These are phyloP conservation scores for Agapanthus africanus DNA, from an alignment of 106 monocot genomes.

Conservation along the genomic window DNA sequence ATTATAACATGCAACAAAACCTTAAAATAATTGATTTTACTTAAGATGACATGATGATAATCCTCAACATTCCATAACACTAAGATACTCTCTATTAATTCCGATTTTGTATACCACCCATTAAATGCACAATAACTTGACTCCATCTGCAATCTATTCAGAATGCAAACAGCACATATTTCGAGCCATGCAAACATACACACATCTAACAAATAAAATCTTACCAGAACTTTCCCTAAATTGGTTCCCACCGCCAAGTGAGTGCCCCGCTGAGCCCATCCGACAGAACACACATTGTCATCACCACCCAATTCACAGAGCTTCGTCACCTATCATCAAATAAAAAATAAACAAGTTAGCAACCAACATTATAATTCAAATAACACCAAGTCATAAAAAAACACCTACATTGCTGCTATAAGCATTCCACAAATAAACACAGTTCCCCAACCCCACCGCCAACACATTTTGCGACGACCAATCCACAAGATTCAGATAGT, in stretches of 20 bases:
- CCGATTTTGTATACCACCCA: not conserved
- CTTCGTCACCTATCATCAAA: conserved; percentile 59
- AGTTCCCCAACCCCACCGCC: conserved; percentile 86
- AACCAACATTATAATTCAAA: not conserved
- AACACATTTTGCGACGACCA: conserved; percentile 91
- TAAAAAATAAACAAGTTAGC: not conserved
- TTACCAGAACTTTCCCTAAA: conserved; percentile 82
- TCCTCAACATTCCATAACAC: not conserved
- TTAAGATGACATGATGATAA: not conserved
- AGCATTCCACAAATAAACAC: conserved; percentile 98
- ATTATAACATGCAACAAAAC: not conserved
- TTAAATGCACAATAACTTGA: not conserved
- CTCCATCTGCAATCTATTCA: conserved; percentile 3
- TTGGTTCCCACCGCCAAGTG: conserved; percentile 89
- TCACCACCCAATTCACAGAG: conserved; percentile 85
- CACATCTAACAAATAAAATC: not conserved
- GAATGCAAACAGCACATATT: not conserved
- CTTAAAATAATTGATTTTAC: too few relatives aligned
- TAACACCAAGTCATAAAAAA: conserved; percentile 6
- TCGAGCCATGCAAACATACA: not conserved
- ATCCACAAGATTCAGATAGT: conserved; percentile 95
- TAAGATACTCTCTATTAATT: not conserved
- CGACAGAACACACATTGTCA: conserved; percentile 97
- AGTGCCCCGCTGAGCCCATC: conserved; percentile 83
- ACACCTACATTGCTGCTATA: conserved; percentile 87